These are phyloP conservation scores for Musa acuminata DNA, from an alignment of 176 grass and related monocot genomes.

Conservation along the genomic window DNA sequence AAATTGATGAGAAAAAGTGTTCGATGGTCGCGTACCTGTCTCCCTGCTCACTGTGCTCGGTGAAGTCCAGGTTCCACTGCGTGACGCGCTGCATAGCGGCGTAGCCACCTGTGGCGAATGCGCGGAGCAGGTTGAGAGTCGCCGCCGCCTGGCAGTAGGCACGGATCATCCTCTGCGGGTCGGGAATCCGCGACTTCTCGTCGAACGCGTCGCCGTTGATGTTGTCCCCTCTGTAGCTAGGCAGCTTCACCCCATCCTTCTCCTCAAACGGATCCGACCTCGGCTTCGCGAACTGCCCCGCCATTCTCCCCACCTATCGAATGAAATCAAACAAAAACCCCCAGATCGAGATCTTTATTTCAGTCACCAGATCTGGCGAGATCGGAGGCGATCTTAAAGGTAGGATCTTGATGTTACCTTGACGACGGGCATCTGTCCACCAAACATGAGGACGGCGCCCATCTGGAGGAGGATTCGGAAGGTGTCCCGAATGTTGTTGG, in stretches of 20 bases:
- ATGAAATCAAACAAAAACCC: not conserved
- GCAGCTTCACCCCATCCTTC: not conserved
- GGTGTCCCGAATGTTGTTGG: constrained; percentile 91
- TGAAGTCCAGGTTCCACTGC: not conserved
- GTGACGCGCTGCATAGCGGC: not conserved
- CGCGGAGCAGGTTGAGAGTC: not conserved
- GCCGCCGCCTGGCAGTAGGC: not conserved
- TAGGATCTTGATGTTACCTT: constrained; percentile 47
- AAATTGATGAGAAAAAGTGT: not conserved
- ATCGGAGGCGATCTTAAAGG: not conserved
- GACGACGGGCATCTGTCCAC: constrained; percentile 76
- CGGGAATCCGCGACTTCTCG: not conserved
- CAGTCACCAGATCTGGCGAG: not conserved
- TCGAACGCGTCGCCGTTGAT: not conserved
- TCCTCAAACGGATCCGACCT: not conserved
- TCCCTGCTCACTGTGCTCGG: not conserved
- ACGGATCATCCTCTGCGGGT: not conserved
- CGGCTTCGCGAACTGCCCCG: not conserved
- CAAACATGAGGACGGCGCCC: constrained; percentile 96
- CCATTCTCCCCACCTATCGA: not conserved
- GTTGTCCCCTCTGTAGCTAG: not conserved
- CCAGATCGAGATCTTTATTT: no score
- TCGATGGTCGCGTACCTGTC: not conserved
- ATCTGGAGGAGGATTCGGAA: constrained; percentile 96
- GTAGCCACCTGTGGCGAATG: not conserved